Evolutionary conservation across 441 rosid genomes (phyloP).

Genomic region (Erysimum cheiri): DNA sequence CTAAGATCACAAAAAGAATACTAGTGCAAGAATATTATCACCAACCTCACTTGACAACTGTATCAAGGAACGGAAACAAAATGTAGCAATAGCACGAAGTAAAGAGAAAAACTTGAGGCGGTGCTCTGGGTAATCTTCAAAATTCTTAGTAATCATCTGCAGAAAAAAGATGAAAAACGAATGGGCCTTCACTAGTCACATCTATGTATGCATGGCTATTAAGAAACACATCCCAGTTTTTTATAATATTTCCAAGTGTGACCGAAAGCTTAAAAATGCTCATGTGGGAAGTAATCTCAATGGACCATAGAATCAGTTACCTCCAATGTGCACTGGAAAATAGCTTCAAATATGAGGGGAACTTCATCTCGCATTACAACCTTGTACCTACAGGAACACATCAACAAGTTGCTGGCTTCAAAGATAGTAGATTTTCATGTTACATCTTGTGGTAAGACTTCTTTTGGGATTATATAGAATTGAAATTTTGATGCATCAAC

Average conservation of each 20-base stretch:
- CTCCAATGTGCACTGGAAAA: constrained; percentile 99
- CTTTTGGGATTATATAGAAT: constrained; percentile 2
- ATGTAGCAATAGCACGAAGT: constrained; percentile 97
- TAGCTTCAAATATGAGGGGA: constrained; percentile 97
- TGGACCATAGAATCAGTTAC: constrained; percentile 47
- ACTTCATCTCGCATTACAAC: constrained; percentile 94
- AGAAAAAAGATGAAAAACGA: constrained; percentile 8
- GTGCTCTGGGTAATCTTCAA: constrained; percentile 99
- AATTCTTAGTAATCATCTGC: constrained; percentile 99
- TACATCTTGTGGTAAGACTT: not conserved
- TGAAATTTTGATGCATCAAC: not conserved
- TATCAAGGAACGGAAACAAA: constrained; percentile 92
- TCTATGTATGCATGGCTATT: constrained; percentile 18
- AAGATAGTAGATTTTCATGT: constrained; percentile 23
- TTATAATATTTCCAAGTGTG: constrained; percentile 5
- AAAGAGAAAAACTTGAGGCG: constrained; percentile 99
- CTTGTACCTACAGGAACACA: constrained; percentile 70
- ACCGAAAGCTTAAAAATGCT: constrained; percentile 2
- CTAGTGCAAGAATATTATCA: constrained; percentile 38
- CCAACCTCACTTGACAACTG: constrained; percentile 92
- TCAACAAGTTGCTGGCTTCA: constrained; percentile 20
- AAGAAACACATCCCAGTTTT: not conserved
- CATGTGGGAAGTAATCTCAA: not conserved
- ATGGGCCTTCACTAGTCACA: not conserved
- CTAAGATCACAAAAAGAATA: constrained; percentile 14